Conservation (phyloP, 2,329 filamentous ascomycete genomes). For the Botrytis medusae region DNA sequence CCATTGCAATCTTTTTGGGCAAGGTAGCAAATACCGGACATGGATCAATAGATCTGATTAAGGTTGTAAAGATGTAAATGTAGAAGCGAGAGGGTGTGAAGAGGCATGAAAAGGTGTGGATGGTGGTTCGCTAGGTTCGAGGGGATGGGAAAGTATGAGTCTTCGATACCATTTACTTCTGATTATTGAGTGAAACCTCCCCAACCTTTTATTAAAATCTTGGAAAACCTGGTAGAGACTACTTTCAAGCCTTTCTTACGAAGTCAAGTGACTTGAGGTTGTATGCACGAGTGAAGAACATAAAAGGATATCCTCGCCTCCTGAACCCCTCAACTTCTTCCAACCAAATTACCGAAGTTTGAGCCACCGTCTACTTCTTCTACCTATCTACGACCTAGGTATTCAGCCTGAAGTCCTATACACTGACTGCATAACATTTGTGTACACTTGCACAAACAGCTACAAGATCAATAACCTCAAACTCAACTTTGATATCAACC, state of each 20-base stretch:
- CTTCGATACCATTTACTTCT: slow-evolving; percentile 4
- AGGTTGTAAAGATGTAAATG: not conserved
- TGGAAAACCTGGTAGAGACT: slow-evolving; percentile 19
- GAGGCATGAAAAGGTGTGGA: slow-evolving; percentile 10
- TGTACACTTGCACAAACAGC: slow-evolving; percentile 3
- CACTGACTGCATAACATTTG: slow-evolving; percentile 8
- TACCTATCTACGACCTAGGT: not conserved
- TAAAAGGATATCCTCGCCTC: slow-evolving; percentile 24
- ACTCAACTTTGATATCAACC: not conserved
- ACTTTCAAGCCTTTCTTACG: not conserved
- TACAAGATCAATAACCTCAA: not conserved
- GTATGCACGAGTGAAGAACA: slow-evolving; percentile 21
- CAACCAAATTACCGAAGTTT: not conserved
- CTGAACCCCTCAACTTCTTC: slow-evolving; percentile 17
- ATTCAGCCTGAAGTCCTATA: not conserved
- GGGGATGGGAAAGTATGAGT: slow-evolving; percentile 14
- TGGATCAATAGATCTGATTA: slow-evolving; percentile 5
- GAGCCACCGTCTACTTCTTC: slow-evolving; percentile 6
- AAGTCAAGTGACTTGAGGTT: slow-evolving; percentile 23
- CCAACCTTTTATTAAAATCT: slow-evolving; percentile 8
- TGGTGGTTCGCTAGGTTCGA: slow-evolving; percentile 3
- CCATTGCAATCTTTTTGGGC: slow-evolving; percentile 11
- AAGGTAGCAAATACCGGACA: slow-evolving; percentile 19
- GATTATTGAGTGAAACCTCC: slow-evolving; percentile 15
- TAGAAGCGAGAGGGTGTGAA: slow-evolving; percentile 4